Percentiles rank a stretch among this genome's conserved stretches.
phyloP scores from a whole-genome alignment of 148 eudicot species.

The Camellia sinensis region DNA sequence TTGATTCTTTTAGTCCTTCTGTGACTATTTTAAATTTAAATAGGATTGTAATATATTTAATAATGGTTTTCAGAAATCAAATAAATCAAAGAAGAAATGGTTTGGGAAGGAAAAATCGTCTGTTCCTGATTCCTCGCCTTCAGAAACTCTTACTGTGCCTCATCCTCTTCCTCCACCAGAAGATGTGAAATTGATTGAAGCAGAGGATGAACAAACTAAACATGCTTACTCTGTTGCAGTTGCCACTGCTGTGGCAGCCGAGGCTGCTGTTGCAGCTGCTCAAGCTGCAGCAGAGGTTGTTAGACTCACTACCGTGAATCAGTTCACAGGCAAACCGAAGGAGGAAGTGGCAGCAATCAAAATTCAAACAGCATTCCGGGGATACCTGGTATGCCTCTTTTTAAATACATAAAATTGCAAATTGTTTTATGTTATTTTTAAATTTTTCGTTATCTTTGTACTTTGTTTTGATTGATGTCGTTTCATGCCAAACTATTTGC shows the following conservation, averaged over 20 bases:
- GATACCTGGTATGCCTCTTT: constrained; percentile 49
- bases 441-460: neutral
- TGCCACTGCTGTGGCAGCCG: constrained; percentile 59
- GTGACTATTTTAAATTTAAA: neutral
- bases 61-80: constrained; percentile 35
- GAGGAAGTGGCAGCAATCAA: constrained; percentile 78
- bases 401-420: neutral
- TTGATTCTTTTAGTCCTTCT: neutral
- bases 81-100: constrained; percentile 64
- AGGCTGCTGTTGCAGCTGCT: constrained; percentile 60
- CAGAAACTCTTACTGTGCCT: constrained; percentile 28
- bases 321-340: constrained; percentile 41
- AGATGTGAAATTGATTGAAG: constrained; percentile 31
- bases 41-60: neutral
- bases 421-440: neutral
- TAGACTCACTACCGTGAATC: constrained; percentile 35
- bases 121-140: constrained; percentile 16
- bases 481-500: constrained; percentile 2
- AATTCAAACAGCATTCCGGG: constrained; percentile 79
- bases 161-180: constrained; percentile 33
- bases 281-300: constrained; percentile 61
- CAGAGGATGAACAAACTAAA: constrained; percentile 43
- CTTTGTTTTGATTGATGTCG: neutral
- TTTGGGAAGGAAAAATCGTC: constrained; percentile 51
- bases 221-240: constrained; percentile 43